phyloP scores from a whole-genome alignment of 805 yeast genomes.

The Spathaspora sp. region DNA sequence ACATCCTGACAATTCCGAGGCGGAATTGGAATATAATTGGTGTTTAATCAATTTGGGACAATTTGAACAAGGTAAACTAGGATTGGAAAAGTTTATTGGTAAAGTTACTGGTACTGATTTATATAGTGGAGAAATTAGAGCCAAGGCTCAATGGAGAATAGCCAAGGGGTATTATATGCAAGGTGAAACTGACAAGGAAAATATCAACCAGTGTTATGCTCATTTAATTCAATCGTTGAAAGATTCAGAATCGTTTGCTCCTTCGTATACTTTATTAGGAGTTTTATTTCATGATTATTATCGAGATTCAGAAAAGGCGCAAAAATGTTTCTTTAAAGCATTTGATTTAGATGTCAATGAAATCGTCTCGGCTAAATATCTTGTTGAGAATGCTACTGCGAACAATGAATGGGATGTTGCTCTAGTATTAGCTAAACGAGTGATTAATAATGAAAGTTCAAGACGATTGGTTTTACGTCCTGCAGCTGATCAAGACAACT shows the following conservation, averaged over 20 bases:
- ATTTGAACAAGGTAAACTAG: conserved; percentile 47
- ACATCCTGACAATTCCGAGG: conserved; percentile 52
- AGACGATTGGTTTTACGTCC: conserved; percentile 39
- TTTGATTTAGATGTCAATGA: conserved; percentile 83
- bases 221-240: conserved; percentile 60
- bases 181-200: conserved; percentile 11
- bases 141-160: conserved; percentile 66
- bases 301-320: conserved; percentile 64
- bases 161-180: conserved; percentile 58
- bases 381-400: conserved; percentile 67
- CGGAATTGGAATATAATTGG: conserved; percentile 75
- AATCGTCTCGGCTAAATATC: conserved; percentile 64
- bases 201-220: conserved; percentile 50
- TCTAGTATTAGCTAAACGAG: conserved; percentile 63
- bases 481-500: conserved; percentile 26
- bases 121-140: conserved; percentile 51
- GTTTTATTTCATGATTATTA: conserved; percentile 57
- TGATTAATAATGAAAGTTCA: conserved; percentile 62
- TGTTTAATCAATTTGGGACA: conserved; percentile 57
- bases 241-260: conserved; percentile 61
- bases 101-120: conserved; percentile 49
- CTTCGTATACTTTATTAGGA: conserved; percentile 82
- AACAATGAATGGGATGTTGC: conserved; percentile 82
- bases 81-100: conserved; percentile 42
- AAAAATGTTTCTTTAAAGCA: conserved; percentile 84